These are phyloP conservation scores for Elsinoe batatas DNA, from an alignment of 2,329 filamentous ascomycete species.

Conservation along the genomic window DNA sequence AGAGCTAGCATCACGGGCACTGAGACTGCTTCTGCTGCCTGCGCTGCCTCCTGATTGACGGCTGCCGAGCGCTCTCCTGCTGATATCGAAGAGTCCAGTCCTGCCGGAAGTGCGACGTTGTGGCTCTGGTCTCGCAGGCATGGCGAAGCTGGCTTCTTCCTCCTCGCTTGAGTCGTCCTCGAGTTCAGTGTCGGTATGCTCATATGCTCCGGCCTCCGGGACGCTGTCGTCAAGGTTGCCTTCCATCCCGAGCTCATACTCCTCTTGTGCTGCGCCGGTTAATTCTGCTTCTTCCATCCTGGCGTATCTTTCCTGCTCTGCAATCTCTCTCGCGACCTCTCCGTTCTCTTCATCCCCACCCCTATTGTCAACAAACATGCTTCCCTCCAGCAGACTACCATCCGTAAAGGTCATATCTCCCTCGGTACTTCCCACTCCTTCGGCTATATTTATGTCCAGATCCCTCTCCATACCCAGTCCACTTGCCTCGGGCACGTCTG, in stretches of 20 bases:
- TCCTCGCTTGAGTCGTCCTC: conserved; percentile 30
- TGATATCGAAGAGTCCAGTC: conserved; percentile 20
- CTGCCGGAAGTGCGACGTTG: background rate
- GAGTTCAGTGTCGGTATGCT: conserved; percentile 45
- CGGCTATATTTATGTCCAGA: conserved; percentile 28
- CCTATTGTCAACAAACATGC: conserved; percentile 28
- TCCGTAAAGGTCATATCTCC: conserved; percentile 46
- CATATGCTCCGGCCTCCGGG: conserved; percentile 44
- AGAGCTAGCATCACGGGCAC: conserved; percentile 26
- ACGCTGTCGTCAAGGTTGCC: conserved; percentile 40
- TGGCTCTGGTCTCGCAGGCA: background rate
- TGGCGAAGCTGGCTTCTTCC: conserved; percentile 18
- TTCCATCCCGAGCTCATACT: conserved; percentile 34
- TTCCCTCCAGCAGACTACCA: conserved; percentile 39
- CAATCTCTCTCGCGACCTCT: conserved; percentile 25
- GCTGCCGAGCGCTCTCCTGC: conserved; percentile 17
- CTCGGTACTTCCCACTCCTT: conserved; percentile 25
- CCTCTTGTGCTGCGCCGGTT: conserved; percentile 38
- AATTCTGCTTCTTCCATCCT: conserved; percentile 39
- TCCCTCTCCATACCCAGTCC: conserved; percentile 24
- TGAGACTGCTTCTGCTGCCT: conserved; percentile 23
- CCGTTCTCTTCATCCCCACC: conserved; percentile 23
- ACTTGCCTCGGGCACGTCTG: conserved; percentile 50
- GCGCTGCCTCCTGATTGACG: conserved; percentile 15
- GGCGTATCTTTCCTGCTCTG: conserved; percentile 33